Percentiles rank a stretch among this genome's conserved stretches.
These are phyloP conservation scores for Nannochloropsis oceanica DNA, from an alignment of 108 stramenopile genomes.

Conservation along the genomic window DNA sequence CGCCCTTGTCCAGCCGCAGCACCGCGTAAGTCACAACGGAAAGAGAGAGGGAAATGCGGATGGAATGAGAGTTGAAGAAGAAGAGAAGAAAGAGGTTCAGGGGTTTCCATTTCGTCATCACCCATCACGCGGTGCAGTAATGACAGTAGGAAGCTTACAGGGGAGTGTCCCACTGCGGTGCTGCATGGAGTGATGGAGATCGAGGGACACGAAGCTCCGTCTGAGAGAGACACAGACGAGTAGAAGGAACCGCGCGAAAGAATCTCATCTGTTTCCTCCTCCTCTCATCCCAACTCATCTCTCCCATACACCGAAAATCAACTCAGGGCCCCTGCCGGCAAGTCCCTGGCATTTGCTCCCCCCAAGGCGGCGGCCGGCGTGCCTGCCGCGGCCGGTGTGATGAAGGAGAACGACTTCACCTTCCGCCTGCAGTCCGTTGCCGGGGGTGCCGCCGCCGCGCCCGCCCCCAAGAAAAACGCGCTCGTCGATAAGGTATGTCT, in stretches of 20 bases:
- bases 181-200: too few species aligned
- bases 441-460: background rate
- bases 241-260: too few species aligned
- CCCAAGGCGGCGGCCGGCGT: background rate
- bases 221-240: too few species aligned
- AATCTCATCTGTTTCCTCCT: background rate
- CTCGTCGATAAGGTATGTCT: background rate
- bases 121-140: too few species aligned
- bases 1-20: background rate
- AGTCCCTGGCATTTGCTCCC: background rate
- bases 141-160: too few species aligned
- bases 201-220: too few species aligned
- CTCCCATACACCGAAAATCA: background rate
- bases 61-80: too few species aligned
- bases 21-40: background rate
- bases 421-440: background rate
- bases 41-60: too few species aligned
- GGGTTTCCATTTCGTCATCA: too few species aligned
- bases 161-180: too few species aligned
- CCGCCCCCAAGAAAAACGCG: background rate
- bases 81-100: too few species aligned
- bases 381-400: background rate
- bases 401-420: background rate
- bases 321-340: background rate
- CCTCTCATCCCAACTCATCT: background rate